Conservation (phyloP, 164 flowering plant species). For the Berberis vulgaris region DNA sequence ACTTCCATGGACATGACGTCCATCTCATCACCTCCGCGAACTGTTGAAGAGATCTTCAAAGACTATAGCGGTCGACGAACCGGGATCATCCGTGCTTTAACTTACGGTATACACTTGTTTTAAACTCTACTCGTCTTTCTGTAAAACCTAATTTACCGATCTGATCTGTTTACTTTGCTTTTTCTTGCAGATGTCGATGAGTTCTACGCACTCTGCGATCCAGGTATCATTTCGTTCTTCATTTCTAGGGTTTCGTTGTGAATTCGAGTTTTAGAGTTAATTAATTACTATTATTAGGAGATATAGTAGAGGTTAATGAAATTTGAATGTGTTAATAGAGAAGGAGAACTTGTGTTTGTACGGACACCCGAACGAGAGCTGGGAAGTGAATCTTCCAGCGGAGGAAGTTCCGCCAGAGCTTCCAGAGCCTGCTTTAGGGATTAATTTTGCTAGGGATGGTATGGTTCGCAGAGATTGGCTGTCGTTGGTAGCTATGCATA, state of each 20-base stretch:
- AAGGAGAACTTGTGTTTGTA: slow-evolving; percentile 87
- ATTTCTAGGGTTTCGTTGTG: not conserved
- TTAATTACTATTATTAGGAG: not conserved
- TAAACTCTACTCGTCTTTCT: not conserved
- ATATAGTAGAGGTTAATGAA: not conserved
- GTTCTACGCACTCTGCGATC: slow-evolving; percentile 82
- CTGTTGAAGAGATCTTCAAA: slow-evolving; percentile 84
- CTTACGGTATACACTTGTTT: slow-evolving; percentile 32
- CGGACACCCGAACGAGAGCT: slow-evolving; percentile 72
- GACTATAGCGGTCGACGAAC: slow-evolving; percentile 65
- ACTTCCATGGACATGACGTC: slow-evolving; percentile 45
- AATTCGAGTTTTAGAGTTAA: not conserved
- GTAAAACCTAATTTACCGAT: no score
- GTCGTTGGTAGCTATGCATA: slow-evolving; percentile 82
- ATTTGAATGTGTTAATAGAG: slow-evolving; percentile 24
- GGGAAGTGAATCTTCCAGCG: slow-evolving; percentile 90
- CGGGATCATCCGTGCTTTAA: slow-evolving; percentile 68
- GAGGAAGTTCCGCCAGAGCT: slow-evolving; percentile 96
- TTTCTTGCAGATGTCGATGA: slow-evolving; percentile 65
- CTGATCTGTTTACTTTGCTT: no score
- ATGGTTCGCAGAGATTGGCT: slow-evolving; percentile 90
- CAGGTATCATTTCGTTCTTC: slow-evolving; percentile 35
- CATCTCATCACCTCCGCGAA: slow-evolving; percentile 47
- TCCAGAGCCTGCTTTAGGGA: slow-evolving; percentile 94
- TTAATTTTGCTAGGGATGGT: slow-evolving; percentile 94